These are phyloP conservation scores for Thielaviopsis euricoi DNA, from an alignment of 2,329 filamentous ascomycete species.

Conservation along the genomic window DNA sequence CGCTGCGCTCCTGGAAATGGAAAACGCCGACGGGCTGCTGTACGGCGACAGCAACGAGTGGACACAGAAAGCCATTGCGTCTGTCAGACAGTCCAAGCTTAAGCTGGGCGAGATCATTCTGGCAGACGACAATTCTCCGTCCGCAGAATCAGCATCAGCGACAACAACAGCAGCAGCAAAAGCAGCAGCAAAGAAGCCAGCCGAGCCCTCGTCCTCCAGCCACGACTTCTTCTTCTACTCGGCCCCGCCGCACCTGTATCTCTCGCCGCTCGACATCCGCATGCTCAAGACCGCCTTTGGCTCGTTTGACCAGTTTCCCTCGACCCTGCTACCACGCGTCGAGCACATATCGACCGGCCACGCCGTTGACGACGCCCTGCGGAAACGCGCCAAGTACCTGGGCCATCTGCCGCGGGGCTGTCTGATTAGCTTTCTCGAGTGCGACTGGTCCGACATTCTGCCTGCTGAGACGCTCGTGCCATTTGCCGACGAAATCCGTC, in stretches of 20 bases:
- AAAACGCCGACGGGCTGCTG: constrained; percentile 75
- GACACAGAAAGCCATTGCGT: constrained; percentile 67
- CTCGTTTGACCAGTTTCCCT: constrained; percentile 65
- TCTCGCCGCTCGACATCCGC: constrained; percentile 79
- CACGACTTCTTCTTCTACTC: constrained; percentile 56
- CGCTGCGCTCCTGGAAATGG: constrained; percentile 54
- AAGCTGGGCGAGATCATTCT: constrained; percentile 28
- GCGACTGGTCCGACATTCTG: constrained; percentile 87
- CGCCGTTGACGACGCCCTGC: constrained; percentile 68
- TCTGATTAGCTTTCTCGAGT: constrained; percentile 79
- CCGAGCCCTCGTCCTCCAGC: constrained; percentile 10
- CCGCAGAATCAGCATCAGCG: no score
- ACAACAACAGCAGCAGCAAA: constrained; percentile 14
- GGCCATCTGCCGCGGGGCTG: constrained; percentile 79
- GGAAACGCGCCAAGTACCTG: constrained; percentile 74
- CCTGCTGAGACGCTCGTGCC: constrained; percentile 54
- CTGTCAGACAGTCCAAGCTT: constrained; percentile 60
- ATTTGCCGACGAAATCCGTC: constrained; percentile 63
- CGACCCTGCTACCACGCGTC: constrained; percentile 70
- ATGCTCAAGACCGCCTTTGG: constrained; percentile 84
- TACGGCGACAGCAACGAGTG: constrained; percentile 89
- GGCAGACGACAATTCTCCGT: no score
- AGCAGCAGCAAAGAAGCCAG: constrained; percentile 14
- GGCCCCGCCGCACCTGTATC: constrained; percentile 70
- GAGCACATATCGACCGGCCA: constrained; percentile 83